Percentiles rank a stretch among this genome's conserved stretches.
Evolutionary conservation across 306 rosid species (phyloP).

Genomic region (Sophora flavescens): DNA sequence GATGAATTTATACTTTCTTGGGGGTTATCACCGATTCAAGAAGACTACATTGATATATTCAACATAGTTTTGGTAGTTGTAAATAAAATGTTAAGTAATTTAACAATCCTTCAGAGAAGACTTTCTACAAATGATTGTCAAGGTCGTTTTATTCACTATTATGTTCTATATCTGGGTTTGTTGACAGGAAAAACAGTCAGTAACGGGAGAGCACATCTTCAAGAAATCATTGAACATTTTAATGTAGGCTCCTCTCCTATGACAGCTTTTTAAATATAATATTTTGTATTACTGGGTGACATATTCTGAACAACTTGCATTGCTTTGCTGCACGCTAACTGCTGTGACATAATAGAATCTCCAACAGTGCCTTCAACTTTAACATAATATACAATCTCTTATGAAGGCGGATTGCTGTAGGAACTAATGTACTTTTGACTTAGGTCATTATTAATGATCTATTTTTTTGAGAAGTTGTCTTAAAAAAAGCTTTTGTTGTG

Average conservation of each 20-base stretch:
- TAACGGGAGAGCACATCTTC: conserved; percentile 72
- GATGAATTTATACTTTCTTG: not conserved
- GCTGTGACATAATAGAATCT: not conserved
- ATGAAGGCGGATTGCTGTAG: conserved; percentile 16
- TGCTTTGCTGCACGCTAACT: conserved; percentile 29
- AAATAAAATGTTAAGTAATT: too few relatives aligned
- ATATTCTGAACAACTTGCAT: conserved; percentile 15
- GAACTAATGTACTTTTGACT: conserved; percentile 15
- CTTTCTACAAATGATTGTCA: conserved; percentile 26
- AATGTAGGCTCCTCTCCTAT: conserved; percentile 65
- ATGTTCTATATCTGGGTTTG: conserved; percentile 47
- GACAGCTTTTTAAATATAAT: not conserved
- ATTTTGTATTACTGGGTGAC: conserved; percentile 7
- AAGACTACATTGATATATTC: too few relatives aligned
- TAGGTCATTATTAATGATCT: conserved; percentile 6
- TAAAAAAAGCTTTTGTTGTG: conserved; percentile 18
- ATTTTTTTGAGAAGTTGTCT: conserved; percentile 13
- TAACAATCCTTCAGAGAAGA: not conserved
- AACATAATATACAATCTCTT: too few relatives aligned
- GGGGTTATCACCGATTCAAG: too few relatives aligned
- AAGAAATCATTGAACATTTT: conserved; percentile 87
- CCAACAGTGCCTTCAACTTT: too few relatives aligned
- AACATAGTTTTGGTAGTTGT: too few relatives aligned
- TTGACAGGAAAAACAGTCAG: conserved; percentile 80
- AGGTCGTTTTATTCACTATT: conserved; percentile 39